A percentile compares a stretch with the other conserved stretches of the same genome.
phyloP scores from a whole-genome alignment of 2,329 filamentous ascomycete genomes.

The Neofusicoccum parvum region DNA sequence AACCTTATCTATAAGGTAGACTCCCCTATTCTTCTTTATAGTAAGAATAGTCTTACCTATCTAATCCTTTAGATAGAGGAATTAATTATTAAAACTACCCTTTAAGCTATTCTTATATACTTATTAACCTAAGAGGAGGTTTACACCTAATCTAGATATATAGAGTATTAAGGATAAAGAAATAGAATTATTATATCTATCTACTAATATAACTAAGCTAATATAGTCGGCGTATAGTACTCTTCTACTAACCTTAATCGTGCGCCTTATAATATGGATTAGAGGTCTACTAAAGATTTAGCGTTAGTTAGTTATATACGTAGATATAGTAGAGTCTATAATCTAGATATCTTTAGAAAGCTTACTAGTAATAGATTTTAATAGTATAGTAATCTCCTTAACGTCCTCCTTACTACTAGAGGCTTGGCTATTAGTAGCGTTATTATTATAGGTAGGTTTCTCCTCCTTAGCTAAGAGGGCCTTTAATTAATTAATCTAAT shows the following conservation, averaged over 20 bases:
- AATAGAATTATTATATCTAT: neutral
- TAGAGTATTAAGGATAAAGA: neutral
- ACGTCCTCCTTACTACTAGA: neutral
- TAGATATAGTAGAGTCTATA: neutral
- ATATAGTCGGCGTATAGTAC: neutral
- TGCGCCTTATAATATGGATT: neutral
- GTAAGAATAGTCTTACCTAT: neutral
- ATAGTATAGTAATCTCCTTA: neutral
- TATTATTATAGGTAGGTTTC: neutral
- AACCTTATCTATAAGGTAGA: neutral
- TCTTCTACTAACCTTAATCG: neutral
- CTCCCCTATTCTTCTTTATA: neutral
- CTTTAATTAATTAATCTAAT: neutral
- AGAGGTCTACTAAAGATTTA: neutral
- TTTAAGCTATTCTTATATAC: neutral
- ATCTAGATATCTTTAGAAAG: neutral
- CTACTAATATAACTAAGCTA: neutral
- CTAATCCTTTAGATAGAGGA: neutral
- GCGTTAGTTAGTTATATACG: neutral
- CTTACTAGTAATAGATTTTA: neutral
- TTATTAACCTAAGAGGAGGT: neutral
- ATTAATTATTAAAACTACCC: neutral
- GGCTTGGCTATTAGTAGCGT: neutral
- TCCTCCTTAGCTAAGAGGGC: neutral
- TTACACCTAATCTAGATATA: neutral